These are phyloP conservation scores for Cystobasidiaceae sp. DNA, from an alignment of 1,284 basidiomycete species.

Conservation along the genomic window DNA sequence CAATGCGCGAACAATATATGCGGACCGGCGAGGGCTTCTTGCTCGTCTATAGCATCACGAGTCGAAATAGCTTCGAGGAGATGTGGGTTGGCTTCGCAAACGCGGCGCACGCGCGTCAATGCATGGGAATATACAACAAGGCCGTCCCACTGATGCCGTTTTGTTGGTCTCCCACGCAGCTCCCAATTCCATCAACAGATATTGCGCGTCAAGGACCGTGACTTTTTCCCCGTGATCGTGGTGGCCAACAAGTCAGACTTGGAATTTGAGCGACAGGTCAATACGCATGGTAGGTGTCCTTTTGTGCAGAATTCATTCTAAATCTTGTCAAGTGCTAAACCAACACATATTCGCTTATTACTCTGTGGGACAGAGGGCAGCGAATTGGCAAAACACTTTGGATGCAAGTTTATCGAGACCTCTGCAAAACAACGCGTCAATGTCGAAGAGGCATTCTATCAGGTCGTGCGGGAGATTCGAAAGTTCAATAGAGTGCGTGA, in stretches of 20 bases:
- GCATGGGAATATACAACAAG: no score
- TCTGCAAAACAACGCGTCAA: constrained; percentile 98
- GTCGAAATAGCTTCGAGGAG: constrained; percentile 93
- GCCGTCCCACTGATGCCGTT: no score
- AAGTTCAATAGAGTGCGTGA: constrained; percentile 84
- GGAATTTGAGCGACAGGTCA: constrained; percentile 96
- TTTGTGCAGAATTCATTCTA: no score
- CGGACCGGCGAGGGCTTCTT: constrained; percentile 96
- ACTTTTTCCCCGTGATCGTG: constrained; percentile 94
- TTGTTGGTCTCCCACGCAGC: no score
- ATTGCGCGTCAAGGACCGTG: constrained; percentile 76
- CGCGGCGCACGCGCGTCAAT: no score
- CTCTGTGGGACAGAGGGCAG: constrained; percentile 97
- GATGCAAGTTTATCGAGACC: constrained; percentile 96
- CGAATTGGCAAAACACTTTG: constrained; percentile 92
- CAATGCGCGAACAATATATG: constrained; percentile 98
- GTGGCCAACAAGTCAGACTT: constrained; percentile 99
- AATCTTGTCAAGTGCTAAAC: no score
- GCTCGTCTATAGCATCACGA: constrained; percentile 97
- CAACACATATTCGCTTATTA: no score
- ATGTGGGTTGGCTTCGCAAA: constrained; percentile 54
- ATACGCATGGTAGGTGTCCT: constrained; percentile 78
- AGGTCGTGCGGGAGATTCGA: constrained; percentile 92
- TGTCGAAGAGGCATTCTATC: constrained; percentile 97
- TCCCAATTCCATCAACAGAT: constrained; percentile 98